These are phyloP conservation scores for Austroboletus niveus DNA, from an alignment of 1,284 basidiomycete genomes.

Conservation along the genomic window DNA sequence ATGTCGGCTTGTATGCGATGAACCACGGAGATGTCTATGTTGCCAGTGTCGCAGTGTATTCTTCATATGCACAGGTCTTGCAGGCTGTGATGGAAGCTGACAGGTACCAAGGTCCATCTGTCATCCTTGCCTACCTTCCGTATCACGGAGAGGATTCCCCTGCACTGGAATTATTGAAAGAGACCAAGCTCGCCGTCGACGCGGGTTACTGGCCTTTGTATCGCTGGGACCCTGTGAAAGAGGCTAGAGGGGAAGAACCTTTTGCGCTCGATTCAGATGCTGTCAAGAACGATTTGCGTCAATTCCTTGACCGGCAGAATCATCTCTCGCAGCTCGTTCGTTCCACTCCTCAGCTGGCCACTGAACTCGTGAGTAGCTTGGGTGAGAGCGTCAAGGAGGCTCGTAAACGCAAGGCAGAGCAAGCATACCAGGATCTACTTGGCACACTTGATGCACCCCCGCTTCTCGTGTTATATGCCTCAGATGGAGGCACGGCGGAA, in stretches of 20 bases:
- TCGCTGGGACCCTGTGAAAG: constrained; percentile 92
- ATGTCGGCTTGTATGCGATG: constrained; percentile 96
- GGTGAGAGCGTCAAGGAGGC: constrained; percentile 85
- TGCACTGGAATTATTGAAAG: constrained; percentile 89
- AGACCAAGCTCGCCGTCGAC: constrained; percentile 96
- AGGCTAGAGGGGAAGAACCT: constrained; percentile 72
- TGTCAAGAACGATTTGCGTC: constrained; percentile 92
- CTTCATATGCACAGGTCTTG: constrained; percentile 93
- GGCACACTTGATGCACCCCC: constrained; percentile 89
- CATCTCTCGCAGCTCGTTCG: constrained; percentile 91
- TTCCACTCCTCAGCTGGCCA: constrained; percentile 77
- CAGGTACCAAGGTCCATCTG: constrained; percentile 84
- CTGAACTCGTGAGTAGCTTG: constrained; percentile 82
- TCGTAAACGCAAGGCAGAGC: constrained; percentile 80
- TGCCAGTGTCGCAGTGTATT: constrained; percentile 92
- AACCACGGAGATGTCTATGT: constrained; percentile 98
- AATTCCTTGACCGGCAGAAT: constrained; percentile 96
- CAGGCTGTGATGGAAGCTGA: constrained; percentile 94
- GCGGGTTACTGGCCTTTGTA: constrained; percentile 98
- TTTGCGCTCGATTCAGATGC: constrained; percentile 93
- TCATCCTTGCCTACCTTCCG: constrained; percentile 94
- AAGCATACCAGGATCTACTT: constrained; percentile 85
- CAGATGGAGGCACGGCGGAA: constrained; percentile 93
- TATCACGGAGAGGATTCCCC: constrained; percentile 76
- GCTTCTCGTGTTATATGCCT: constrained; percentile 86